Conservation (phyloP, 805 yeast genomes). For the Candida dendrica region DNA sequence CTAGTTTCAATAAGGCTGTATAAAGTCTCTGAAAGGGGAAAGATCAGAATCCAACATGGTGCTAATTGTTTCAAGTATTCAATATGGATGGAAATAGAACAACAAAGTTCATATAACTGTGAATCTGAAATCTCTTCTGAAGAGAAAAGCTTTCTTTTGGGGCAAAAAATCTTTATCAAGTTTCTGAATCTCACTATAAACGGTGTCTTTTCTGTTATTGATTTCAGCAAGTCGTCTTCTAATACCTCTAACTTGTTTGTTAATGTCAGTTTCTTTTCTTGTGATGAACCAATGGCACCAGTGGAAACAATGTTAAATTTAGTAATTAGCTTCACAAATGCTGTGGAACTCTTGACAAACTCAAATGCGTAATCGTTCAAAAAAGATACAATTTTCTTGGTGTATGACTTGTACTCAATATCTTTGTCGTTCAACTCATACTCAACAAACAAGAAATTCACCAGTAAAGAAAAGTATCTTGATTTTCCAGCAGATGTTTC, state of each 20-base stretch:
- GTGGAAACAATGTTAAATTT: slow-evolving; percentile 4
- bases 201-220: slow-evolving; percentile 2
- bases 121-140: slow-evolving; percentile 9
- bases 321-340: slow-evolving; percentile 8
- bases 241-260: background rate
- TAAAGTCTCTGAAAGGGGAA: slow-evolving; percentile 8
- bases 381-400: slow-evolving; percentile 11
- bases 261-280: slow-evolving; percentile 3
- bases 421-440: slow-evolving; percentile 4
- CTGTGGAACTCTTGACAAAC: slow-evolving; percentile 7
- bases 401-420: slow-evolving; percentile 5
- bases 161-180: slow-evolving; percentile 2
- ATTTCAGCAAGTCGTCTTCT: slow-evolving; percentile 1
- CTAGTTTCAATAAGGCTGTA: slow-evolving; percentile 6
- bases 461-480: slow-evolving; percentile 10
- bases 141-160: slow-evolving; percentile 3
- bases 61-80: slow-evolving; percentile 3
- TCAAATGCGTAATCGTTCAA: slow-evolving; percentile 10
- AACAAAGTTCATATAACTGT: slow-evolving; percentile 12
- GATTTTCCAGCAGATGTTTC: slow-evolving; percentile 5
- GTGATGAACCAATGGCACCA: slow-evolving; percentile 5
- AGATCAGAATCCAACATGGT: slow-evolving; percentile 13
- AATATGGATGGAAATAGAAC: slow-evolving; percentile 13
- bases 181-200: slow-evolving; percentile 5
- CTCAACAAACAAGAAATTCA: slow-evolving; percentile 10